Percentiles rank a stretch among this genome's conserved stretches.
Conservation (phyloP, 345 rosid species). For the Linum lewisii region DNA sequence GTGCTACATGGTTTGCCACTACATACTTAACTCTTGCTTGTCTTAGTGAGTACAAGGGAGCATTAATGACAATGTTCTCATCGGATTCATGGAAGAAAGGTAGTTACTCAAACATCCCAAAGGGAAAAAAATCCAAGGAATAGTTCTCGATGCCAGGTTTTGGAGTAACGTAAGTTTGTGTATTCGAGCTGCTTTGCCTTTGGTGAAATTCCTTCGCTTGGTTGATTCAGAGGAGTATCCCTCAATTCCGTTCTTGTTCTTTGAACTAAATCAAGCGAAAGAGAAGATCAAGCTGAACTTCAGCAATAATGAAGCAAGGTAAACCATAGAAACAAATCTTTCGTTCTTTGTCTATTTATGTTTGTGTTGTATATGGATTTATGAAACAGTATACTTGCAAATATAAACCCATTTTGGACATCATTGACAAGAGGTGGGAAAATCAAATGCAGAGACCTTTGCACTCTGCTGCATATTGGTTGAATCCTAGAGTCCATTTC, state of each 20-base stretch:
- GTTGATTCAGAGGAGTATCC: background rate
- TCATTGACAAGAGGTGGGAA: background rate
- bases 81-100: background rate
- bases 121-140: background rate
- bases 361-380: too few relatives aligned
- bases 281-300: background rate
- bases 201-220: background rate
- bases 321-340: too few relatives aligned
- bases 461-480: background rate
- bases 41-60: background rate
- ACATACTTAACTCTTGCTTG: background rate
- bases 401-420: background rate
- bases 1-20: background rate
- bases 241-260: background rate
- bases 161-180: background rate
- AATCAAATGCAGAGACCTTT: background rate
- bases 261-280: background rate
- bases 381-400: background rate
- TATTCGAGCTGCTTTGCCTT: background rate
- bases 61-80: background rate
- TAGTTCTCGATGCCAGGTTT: background rate
- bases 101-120: background rate
- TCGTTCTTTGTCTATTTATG: too few relatives aligned
- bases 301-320: background rate
- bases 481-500: constrained; percentile 1